phyloP scores from a whole-genome alignment of 2,329 filamentous ascomycete species.

The Lachnellula subtilissima region DNA sequence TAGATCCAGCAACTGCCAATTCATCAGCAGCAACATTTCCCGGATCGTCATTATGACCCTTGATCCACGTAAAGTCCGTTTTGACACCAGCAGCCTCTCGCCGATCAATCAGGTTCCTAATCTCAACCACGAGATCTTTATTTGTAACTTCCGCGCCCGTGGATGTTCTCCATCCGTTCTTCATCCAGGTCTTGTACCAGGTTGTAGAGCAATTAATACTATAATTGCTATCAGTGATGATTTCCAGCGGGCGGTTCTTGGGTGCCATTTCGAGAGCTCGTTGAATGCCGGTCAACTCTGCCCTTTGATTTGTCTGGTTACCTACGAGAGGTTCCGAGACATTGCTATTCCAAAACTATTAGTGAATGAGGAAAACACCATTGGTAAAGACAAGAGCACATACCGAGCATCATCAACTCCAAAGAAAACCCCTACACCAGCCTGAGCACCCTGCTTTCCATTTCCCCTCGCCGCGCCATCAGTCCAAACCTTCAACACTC shows the following conservation, averaged over 20 bases:
- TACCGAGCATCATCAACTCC: slow-evolving; percentile 51
- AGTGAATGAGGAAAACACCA: not conserved
- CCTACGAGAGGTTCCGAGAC: slow-evolving; percentile 32
- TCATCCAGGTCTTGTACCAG: slow-evolving; percentile 76
- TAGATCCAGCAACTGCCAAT: slow-evolving; percentile 58
- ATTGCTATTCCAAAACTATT: slow-evolving; percentile 44
- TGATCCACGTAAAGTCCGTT: slow-evolving; percentile 82
- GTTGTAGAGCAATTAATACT: slow-evolving; percentile 82
- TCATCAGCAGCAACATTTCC: slow-evolving; percentile 80
- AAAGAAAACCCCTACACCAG: slow-evolving; percentile 62
- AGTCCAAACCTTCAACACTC: slow-evolving; percentile 50
- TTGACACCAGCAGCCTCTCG: slow-evolving; percentile 53
- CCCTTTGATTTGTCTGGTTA: slow-evolving; percentile 87
- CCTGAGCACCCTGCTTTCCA: slow-evolving; percentile 48
- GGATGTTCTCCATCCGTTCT: slow-evolving; percentile 71
- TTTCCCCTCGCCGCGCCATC: slow-evolving; percentile 55
- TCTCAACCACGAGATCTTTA: slow-evolving; percentile 71
- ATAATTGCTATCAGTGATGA: slow-evolving; percentile 87
- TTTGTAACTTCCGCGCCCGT: slow-evolving; percentile 74
- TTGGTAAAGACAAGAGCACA: slow-evolving; percentile 14
- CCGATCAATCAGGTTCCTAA: slow-evolving; percentile 67
- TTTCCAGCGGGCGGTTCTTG: slow-evolving; percentile 62
- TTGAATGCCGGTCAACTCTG: slow-evolving; percentile 85
- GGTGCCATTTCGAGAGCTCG: slow-evolving; percentile 76
- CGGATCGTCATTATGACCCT: slow-evolving; percentile 68